Evolutionary conservation across 2,329 filamentous ascomycete genomes (phyloP), one percentile per base, ranked within the genome.

Genomic region (Fragosphaeria purpurea): DNA sequence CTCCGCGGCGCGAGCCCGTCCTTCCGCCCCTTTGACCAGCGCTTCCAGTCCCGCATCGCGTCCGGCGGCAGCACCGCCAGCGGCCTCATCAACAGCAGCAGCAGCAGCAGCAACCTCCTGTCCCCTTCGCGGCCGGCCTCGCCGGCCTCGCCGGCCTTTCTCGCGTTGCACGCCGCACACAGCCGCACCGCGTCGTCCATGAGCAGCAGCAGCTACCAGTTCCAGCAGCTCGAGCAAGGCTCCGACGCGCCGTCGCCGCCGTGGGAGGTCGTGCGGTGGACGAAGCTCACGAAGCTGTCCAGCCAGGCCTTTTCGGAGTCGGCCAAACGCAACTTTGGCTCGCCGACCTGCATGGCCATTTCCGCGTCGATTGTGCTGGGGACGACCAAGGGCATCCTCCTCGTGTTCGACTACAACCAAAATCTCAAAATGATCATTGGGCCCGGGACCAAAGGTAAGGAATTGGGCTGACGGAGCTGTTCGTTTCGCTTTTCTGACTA

Each of bases 211-310:
- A 7, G 7, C 7, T 11, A 7, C 59, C 81, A 87, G 57, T 67
- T 86, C 9, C 62, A 42, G 30, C 46, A 82, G 4, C 63, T 76
- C 11, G 82, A 83, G 52, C 7, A 77, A 42, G 72, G 81, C 47
- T 85, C 86, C 45, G 73, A 76, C 30, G 86, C 82, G 4, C 13
- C 52, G 13, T 82, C 88, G 50, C 82, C 87, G 5, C 93, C 93
- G 2, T 98, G 93, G 94, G 93, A 98, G 62, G 89, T 97, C 49
- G 86, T 98, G 53, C 79, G 90, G 62, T 98, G 94, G 94, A 97
- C 88, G 1, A 93, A 86, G 63, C 70, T 98, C 51, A 87, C 83
- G 61, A 97, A 94, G 65, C 80, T 98, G 55, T 89, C 88, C 31
- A 82, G 80, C 0, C 88, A 97, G 65, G 82, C 87, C 4, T 97